Base-by-base conservation (phyloP, 768 basidiomycete genomes). In the Tricholoma hemisulphureum region DNA sequence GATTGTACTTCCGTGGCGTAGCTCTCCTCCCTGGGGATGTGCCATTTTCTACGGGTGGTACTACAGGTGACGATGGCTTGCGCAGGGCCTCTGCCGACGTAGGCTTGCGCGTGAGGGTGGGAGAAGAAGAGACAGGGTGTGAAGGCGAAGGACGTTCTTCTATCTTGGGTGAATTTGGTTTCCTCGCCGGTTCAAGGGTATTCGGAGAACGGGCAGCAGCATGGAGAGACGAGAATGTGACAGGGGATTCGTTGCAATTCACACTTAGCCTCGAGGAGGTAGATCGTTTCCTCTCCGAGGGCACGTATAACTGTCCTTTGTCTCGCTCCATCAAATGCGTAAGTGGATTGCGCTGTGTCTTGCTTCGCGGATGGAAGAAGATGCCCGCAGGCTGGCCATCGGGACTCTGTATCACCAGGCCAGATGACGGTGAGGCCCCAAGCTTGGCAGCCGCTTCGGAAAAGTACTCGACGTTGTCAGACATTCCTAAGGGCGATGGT, bases 371-470 rank as follows among this genome's bases (percentile, higher is more conserved):
- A 60, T 95, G 90, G 73, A 98, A 99, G 76, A 95, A 92, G 57
- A 99, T 95, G 10, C 95, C 96, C n/a, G 92, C 83, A 2, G 93
- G 91, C 63, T 93, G 87, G 0, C 96, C 96, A 69, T 96, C 94
- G 2, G 94, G 93, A 66, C 88, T 92, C 63, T 95, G 91, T 34
- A 98, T 89, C 51, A 98, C 82, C 6, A 96, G 80, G 0, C 95
- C 95, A 10, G 92, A 91, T 5, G 90, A 88, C 4, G 90, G 87
- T 0, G 91, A 87, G 3, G 83, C 76, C 3, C 91, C 91, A 6
- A 93, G 78, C 60, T 85, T 86, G 24, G 83, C 77, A n/a, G 85
- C 84, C 4, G 87, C 81, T 56, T 79, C 75, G 3, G 84, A 82
- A 64, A 93, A 93, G 68, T 93, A 93, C 60, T 95, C 93, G 26